Base-by-base conservation (phyloP, 345 rosid species). In the Salix viminalis region DNA sequence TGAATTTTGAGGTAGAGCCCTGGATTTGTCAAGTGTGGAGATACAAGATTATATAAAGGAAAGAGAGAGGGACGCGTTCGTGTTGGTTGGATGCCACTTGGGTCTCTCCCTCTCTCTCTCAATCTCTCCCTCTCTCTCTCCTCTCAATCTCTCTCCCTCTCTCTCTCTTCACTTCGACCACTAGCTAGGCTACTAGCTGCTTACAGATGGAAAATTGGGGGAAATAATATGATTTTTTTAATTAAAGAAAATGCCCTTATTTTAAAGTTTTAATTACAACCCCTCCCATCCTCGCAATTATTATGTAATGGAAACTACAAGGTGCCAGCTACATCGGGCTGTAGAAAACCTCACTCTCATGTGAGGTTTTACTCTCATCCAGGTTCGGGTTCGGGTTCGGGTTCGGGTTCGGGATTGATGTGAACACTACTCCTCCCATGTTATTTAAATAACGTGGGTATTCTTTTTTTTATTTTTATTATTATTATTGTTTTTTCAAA, bases 21-120 rank as follows among this genome's bases (percentile, higher is more conserved):
- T 78, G 80, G 56, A 21, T 65, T n/a, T 28, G 1, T 28, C 16
- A 65, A 15, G 79, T 13, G 67, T 2, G 67, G 5, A 52, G 34
- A 13, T 5, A 2, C 72, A 69, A 69, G 85, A 69, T 70, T 71
- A 80, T 62, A 64, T 62, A 68, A 84, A 72, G 79, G 50, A n/a
- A 42, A 4, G 71, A 36, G 68, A 34, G 54, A 54, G 71, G 73
- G 14, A 54, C 23, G 61, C 82, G 81, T 67, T 44, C 82, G 71
- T 30, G 85, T 81, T 83, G 85, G 91, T 87, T 86, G 88, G 90
- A 79, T 70, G 76, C 92, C 87, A 88, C 90, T 34, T 34, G 37
- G 37, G 37, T 34, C 69, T 21, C 32, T 15, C 48, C n/a, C 34
- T 0, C 34, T 2, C 34, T 24, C 26, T 24, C 28, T 28, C 28